Percentiles rank a stretch among this genome's conserved stretches.
phyloP scores from a whole-genome alignment of 2,329 filamentous ascomycete genomes.

The Cladosporium velox region DNA sequence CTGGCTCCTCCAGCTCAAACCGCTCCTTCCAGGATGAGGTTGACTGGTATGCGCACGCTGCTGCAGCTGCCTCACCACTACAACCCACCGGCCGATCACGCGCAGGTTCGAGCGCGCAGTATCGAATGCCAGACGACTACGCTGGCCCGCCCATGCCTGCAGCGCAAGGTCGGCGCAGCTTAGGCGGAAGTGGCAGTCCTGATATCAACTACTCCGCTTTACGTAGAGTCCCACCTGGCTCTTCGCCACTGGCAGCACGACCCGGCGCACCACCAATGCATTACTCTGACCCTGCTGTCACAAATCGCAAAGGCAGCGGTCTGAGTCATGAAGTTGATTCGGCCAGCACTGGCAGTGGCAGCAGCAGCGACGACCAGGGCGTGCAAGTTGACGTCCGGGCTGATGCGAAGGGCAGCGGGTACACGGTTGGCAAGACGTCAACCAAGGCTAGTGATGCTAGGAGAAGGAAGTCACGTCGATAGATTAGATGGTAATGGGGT shows the following conservation, averaged over 20 bases:
- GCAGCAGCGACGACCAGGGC: slow-evolving; percentile 32
- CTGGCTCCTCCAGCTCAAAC: slow-evolving; percentile 42
- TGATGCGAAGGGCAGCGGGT: slow-evolving; percentile 28
- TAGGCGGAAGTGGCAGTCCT: slow-evolving; percentile 37
- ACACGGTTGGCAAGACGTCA: slow-evolving; percentile 25
- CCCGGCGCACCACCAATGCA: slow-evolving; percentile 14
- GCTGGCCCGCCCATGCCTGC: slow-evolving; percentile 33
- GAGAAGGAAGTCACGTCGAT: slow-evolving; percentile 19
- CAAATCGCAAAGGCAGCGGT: slow-evolving; percentile 25
- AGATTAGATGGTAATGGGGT: slow-evolving; percentile 13
- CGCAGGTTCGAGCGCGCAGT: slow-evolving; percentile 40
- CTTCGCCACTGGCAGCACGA: slow-evolving; percentile 29
- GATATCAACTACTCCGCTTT: slow-evolving; percentile 39
- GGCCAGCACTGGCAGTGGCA: slow-evolving; percentile 26
- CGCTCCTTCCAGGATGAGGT: slow-evolving; percentile 53
- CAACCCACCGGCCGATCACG: slow-evolving; percentile 41
- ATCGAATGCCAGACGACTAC: slow-evolving; percentile 41
- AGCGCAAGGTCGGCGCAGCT: slow-evolving; percentile 38
- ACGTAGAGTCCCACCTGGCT: slow-evolving; percentile 31
- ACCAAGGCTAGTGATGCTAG: slow-evolving; percentile 9
- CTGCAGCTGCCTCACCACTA: slow-evolving; percentile 20
- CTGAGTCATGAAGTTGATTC: slow-evolving; percentile 28
- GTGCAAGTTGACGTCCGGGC: slow-evolving; percentile 35
- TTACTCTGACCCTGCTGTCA: slow-evolving; percentile 26
- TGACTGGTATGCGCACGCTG: slow-evolving; percentile 38